Conservation (phyloP, 2,329 filamentous ascomycete species). For the Fonsecaea nubica region DNA sequence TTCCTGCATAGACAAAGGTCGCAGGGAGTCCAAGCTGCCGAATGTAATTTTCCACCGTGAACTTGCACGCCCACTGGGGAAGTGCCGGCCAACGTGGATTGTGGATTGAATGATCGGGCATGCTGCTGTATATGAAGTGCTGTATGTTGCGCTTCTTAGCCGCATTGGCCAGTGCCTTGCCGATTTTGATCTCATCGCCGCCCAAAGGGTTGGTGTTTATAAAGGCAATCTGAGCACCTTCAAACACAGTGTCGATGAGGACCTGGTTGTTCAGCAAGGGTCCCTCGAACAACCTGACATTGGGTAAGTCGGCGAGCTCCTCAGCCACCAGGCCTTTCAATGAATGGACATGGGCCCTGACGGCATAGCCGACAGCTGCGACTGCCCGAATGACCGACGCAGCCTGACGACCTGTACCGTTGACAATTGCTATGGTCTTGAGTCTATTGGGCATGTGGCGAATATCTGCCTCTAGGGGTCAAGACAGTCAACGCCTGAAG, state of each 20-base stretch:
- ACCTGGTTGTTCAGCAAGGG: slow-evolving; percentile 72
- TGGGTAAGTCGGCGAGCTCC: slow-evolving; percentile 81
- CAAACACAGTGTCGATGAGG: slow-evolving; percentile 79
- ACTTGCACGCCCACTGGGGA: slow-evolving; percentile 91
- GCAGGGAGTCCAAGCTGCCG: slow-evolving; percentile 80
- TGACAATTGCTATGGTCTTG: slow-evolving; percentile 92
- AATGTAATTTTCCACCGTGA: slow-evolving; percentile 90
- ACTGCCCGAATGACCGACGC: slow-evolving; percentile 94
- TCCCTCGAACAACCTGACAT: slow-evolving; percentile 75
- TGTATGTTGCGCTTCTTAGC: slow-evolving; percentile 79
- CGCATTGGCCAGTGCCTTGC: slow-evolving; percentile 84
- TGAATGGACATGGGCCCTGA: slow-evolving; percentile 89
- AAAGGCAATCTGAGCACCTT: slow-evolving; percentile 85
- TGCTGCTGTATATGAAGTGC: slow-evolving; percentile 95
- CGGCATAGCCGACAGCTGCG: slow-evolving; percentile 89
- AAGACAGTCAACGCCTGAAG: slow-evolving; percentile 8
- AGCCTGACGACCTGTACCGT: slow-evolving; percentile 93
- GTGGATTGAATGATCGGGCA: slow-evolving; percentile 91
- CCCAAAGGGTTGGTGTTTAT: slow-evolving; percentile 95
- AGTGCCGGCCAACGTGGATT: slow-evolving; percentile 78
- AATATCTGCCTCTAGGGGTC: slow-evolving; percentile 2
- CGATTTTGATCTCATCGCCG: slow-evolving; percentile 89
- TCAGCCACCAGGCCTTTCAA: slow-evolving; percentile 85
- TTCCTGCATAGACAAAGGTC: slow-evolving; percentile 94
- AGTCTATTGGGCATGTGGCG: slow-evolving; percentile 37